Evolutionary conservation across 805 yeast genomes (phyloP).

Genomic region (Nakazawaea anatomiae): DNA sequence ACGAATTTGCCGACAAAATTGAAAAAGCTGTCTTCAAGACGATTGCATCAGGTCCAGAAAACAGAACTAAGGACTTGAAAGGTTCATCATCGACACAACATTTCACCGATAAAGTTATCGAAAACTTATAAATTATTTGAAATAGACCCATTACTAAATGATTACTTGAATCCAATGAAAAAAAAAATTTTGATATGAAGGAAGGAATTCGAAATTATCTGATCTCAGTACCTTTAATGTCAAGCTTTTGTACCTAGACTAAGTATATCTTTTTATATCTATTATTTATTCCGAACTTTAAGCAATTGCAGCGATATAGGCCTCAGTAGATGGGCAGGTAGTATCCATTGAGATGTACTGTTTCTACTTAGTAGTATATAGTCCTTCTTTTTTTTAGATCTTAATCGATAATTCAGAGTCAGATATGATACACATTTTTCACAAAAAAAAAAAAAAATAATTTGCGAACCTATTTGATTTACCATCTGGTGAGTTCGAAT

Average conservation of each 20-base stretch:
- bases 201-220: not conserved
- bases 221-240: no score
- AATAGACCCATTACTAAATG: not conserved
- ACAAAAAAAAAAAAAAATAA: not conserved
- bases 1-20: conserved; percentile 73
- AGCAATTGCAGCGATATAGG: not conserved
- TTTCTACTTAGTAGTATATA: not conserved
- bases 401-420: not conserved
- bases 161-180: not conserved
- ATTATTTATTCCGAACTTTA: not conserved
- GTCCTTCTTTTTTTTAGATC: not conserved
- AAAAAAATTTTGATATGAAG: not conserved
- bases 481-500: no score
- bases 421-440: not conserved
- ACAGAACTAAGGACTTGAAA: conserved; percentile 94
- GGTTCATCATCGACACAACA: conserved; percentile 86
- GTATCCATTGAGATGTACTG: not conserved
- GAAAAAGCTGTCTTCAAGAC: conserved; percentile 84
- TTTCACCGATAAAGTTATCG: conserved; percentile 89
- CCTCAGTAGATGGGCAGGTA: not conserved
- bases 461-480: no score
- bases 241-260: not conserved
- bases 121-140: conserved; percentile 44
- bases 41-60: conserved; percentile 91
- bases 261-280: not conserved